Evolutionary conservation across 192 early-diverging fungal genomes (phyloP), one percentile per base, ranked within the genome.

Genomic region (Paraglomus brasilianum): DNA sequence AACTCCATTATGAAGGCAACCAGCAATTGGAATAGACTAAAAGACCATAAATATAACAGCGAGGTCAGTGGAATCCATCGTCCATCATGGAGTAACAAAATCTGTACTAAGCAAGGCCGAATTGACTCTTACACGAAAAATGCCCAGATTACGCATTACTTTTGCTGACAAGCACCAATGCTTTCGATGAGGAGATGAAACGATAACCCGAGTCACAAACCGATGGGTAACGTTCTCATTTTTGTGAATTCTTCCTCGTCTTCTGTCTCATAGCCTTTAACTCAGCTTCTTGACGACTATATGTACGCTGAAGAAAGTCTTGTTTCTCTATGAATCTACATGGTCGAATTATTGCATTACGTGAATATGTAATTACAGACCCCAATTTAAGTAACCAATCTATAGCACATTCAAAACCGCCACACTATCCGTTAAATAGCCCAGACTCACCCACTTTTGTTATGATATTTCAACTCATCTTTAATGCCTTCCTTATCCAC

Each of bases 261-360:
- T 47, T 61, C 47, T 72, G 72, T 64, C 75, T 78, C 10, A 77
- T 24, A 14, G 52, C 22, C 48, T 87, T 83, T 13, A 84, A 68
- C 2, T 85, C 74, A 60, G 65, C 68, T 9, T 82, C 75, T 19
- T 86, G 83, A 13, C 85, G 74, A 22, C 87, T 86, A 55, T 90
- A 86, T 10, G 83, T 78, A 43, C 88, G 79, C 44, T 87, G 75
- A 11, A 90, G 75, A 70, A 90, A 90, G 8, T 79, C 86, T 5
- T 85, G 83, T 73, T 90, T 90, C 46, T 90, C 88, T 76, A 90
- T 77, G 56, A 86, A 90, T 1, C 80, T 81, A 49, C n/a, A 48
- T 78, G 11, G 8, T 50, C 11, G 24, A n/a, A 22, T 17, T 40
- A 36, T 61, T 17, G 17, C 11, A 72, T 22, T 36, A 51, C 41